A percentile compares a stretch with the other conserved stretches of the same genome.
These are phyloP conservation scores for Diaporthe vexans DNA, from an alignment of 2,329 filamentous ascomycete genomes.

Conservation along the genomic window DNA sequence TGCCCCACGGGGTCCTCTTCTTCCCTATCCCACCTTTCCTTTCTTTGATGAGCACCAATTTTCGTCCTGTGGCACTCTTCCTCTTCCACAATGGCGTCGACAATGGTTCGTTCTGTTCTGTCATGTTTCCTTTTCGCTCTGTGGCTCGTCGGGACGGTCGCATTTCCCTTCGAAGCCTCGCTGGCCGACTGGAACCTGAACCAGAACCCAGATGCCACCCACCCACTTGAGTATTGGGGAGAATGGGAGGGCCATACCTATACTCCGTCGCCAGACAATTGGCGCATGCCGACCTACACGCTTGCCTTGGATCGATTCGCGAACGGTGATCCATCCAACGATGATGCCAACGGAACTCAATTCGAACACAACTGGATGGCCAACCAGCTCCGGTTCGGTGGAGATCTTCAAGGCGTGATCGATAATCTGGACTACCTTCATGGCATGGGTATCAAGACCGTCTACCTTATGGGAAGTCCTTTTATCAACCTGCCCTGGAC, in stretches of 20 bases:
- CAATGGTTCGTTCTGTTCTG: conserved; percentile 5
- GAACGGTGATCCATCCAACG: conserved; percentile 73
- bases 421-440: conserved; percentile 73
- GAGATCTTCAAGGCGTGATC: conserved; percentile 67
- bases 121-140: conserved; percentile 34
- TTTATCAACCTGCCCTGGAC: conserved; percentile 75
- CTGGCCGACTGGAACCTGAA: conserved; percentile 39
- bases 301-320: conserved; percentile 73
- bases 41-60: background rate
- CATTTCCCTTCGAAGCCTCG: conserved; percentile 37
- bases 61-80: conserved; percentile 11
- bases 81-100: conserved; percentile 28
- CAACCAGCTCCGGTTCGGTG: conserved; percentile 73
- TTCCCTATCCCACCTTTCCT: conserved; percentile 4
- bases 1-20: conserved; percentile 30
- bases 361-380: conserved; percentile 71
- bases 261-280: conserved; percentile 37
- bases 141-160: conserved; percentile 31
- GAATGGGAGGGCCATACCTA: conserved; percentile 39
- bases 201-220: conserved; percentile 23
- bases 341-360: conserved; percentile 70
- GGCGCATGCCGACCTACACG: conserved; percentile 59
- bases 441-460: conserved; percentile 71
- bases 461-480: conserved; percentile 72
- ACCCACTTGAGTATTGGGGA: conserved; percentile 40